phyloP scores from a whole-genome alignment of 225 moss, liverwort and hornwort genomes.

The Pleurozium schreberi region DNA sequence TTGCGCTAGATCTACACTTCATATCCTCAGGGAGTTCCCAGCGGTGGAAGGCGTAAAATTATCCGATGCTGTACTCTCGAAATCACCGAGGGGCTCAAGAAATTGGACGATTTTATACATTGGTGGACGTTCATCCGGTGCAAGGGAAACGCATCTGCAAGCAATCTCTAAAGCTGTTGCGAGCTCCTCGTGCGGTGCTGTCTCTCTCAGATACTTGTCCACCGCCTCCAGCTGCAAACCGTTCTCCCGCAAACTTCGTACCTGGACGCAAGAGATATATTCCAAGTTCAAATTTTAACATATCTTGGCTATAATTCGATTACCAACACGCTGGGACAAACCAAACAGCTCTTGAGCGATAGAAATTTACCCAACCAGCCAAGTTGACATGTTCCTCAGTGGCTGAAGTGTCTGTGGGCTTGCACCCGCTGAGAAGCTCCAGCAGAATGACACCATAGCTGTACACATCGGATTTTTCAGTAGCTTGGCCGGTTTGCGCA shows the following conservation, averaged over 20 bases:
- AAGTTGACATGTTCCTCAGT: slow-evolving; percentile 27
- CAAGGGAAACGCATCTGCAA: slow-evolving; percentile 27
- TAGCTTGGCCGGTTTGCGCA: slow-evolving; percentile 28
- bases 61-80: background rate
- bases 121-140: slow-evolving; percentile 18
- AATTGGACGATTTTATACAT: slow-evolving; percentile 31
- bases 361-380: slow-evolving; percentile 25
- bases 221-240: slow-evolving; percentile 16
- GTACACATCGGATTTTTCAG: slow-evolving; percentile 50
- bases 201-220: slow-evolving; percentile 23
- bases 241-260: slow-evolving; percentile 13
- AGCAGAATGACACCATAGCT: slow-evolving; percentile 48
- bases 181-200: slow-evolving; percentile 20
- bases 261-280: slow-evolving; percentile 4
- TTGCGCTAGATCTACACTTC: background rate
- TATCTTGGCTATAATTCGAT: background rate
- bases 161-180: slow-evolving; percentile 28
- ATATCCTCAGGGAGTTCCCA: background rate
- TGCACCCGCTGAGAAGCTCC: slow-evolving; percentile 40
- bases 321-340: background rate
- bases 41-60: background rate
- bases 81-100: slow-evolving; percentile 22
- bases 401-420: slow-evolving; percentile 10
- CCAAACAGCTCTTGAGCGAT: background rate
- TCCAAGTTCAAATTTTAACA: background rate